Evolutionary conservation across 139 green algal genomes (phyloP).

Genomic region (Chlamydomonas incerta): DNA sequence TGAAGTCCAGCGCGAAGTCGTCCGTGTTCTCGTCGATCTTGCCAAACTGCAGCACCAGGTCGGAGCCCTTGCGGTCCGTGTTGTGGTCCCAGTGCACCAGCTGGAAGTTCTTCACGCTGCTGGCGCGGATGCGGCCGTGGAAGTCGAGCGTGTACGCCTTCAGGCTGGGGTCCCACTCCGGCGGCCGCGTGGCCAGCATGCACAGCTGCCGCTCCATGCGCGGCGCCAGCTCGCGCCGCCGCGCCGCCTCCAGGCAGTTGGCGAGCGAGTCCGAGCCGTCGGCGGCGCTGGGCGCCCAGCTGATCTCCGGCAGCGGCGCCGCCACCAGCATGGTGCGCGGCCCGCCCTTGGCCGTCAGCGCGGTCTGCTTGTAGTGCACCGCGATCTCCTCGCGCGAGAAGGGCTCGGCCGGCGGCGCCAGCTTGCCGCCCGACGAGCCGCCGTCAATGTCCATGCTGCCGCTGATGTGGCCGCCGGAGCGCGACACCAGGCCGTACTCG

Average conservation of each 20-base stretch:
- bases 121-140: conserved; percentile 89
- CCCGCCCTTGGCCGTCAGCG: conserved; percentile 39
- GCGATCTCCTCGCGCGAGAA: conserved; percentile 53
- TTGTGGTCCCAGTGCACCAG: conserved; percentile 81
- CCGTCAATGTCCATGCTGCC: neutral
- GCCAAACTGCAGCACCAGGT: conserved; percentile 82
- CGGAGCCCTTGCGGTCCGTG: conserved; percentile 64
- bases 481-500: conserved; percentile 74
- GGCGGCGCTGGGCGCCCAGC: conserved; percentile 21
- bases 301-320: conserved; percentile 15
- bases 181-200: conserved; percentile 59
- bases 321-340: conserved; percentile 52
- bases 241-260: conserved; percentile 52
- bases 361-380: conserved; percentile 62
- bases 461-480: neutral
- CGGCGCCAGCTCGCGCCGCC: conserved; percentile 47
- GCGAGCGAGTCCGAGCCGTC: conserved; percentile 48
- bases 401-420: conserved; percentile 6
- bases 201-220: conserved; percentile 55
- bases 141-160: conserved; percentile 97
- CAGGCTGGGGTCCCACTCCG: conserved; percentile 53
- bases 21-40: conserved; percentile 76
- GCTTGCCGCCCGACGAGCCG: too few relatives aligned
- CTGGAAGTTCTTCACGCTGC: conserved; percentile 98
- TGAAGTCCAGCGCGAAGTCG: conserved; percentile 94